Percentiles rank a stretch among this genome's conserved stretches.
Evolutionary conservation across 164 flowering plant species (phyloP).

Genomic region (Vitis rotundifolia): DNA sequence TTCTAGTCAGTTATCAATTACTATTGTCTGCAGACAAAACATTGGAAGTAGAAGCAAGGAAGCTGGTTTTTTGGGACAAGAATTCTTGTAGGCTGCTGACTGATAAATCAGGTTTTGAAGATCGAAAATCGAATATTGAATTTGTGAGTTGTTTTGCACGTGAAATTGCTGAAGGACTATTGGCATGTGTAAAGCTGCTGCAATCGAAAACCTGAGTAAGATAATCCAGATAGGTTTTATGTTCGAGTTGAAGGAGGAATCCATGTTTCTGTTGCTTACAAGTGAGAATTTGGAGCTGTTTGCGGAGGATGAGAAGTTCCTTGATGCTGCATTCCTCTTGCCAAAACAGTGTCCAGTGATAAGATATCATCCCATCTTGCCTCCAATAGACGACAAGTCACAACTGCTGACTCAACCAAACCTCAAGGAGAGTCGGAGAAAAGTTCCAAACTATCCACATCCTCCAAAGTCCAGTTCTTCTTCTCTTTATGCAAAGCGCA

Average conservation of each 20-base stretch:
- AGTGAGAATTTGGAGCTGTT: conserved; percentile 13
- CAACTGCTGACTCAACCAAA: no score
- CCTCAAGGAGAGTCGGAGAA: no score
- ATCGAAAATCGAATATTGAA: conserved; percentile 5
- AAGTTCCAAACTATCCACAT: no score
- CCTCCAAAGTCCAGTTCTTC: no score
- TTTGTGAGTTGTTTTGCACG: conserved; percentile 15
- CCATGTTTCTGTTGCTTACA: conserved; percentile 8
- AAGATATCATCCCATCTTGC: no score
- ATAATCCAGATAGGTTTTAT: conserved; percentile 8
- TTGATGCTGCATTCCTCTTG: conserved; percentile 4
- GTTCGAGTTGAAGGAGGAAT: conserved; percentile 8
- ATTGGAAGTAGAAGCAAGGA: conserved; percentile 2
- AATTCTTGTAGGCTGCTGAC: neutral
- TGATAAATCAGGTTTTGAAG: neutral
- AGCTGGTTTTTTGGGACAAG: conserved; percentile 16
- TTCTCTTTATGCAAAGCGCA: no score
- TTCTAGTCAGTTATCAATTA: conserved; percentile 3
- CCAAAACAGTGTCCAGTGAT: no score
- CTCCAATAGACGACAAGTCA: no score
- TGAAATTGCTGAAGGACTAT: conserved; percentile 22
- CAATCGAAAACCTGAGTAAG: conserved; percentile 2
- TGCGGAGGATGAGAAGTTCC: conserved; percentile 8
- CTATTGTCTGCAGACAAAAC: neutral
- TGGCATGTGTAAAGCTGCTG: conserved; percentile 2